phyloP scores from a whole-genome alignment of 2,329 filamentous ascomycete genomes.

The Trichoderma guizhouense region DNA sequence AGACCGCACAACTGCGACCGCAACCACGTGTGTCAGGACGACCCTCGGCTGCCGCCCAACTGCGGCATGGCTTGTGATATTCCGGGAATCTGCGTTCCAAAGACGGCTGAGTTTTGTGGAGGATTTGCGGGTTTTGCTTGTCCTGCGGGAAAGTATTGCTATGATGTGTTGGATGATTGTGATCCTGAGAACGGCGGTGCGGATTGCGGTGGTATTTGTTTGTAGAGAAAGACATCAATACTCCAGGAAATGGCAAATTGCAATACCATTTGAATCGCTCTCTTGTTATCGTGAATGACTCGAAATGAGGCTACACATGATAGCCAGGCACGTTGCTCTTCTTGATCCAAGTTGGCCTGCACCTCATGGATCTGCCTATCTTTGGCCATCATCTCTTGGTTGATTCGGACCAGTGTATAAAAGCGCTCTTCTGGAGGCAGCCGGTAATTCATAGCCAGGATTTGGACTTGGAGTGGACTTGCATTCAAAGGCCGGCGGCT shows the following conservation, averaged over 20 bases:
- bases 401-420: not conserved
- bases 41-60: slow-evolving; percentile 29
- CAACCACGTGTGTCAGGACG: slow-evolving; percentile 30
- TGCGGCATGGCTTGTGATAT: slow-evolving; percentile 37
- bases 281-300: too few species aligned
- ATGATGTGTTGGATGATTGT: slow-evolving; percentile 31
- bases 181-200: slow-evolving; percentile 28
- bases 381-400: too few species aligned
- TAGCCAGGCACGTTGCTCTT: too few species aligned
- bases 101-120: slow-evolving; percentile 23
- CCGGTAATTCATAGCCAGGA: not conserved
- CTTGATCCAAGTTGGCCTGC: too few species aligned
- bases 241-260: not conserved
- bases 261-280: not conserved
- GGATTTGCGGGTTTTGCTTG: slow-evolving; percentile 29
- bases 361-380: too few species aligned
- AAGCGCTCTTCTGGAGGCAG: not conserved
- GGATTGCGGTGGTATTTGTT: slow-evolving; percentile 33
- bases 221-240: slow-evolving; percentile 19
- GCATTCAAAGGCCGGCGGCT: not conserved
- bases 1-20: slow-evolving; percentile 27
- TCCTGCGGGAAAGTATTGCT: slow-evolving; percentile 29
- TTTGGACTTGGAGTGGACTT: not conserved
- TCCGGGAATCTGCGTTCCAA: slow-evolving; percentile 34
- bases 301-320: too few species aligned